Evolutionary conservation across 2,329 filamentous ascomycete genomes (phyloP), one percentile per base, ranked within the genome.

Genomic region (Chaetomiaceae sp.): DNA sequence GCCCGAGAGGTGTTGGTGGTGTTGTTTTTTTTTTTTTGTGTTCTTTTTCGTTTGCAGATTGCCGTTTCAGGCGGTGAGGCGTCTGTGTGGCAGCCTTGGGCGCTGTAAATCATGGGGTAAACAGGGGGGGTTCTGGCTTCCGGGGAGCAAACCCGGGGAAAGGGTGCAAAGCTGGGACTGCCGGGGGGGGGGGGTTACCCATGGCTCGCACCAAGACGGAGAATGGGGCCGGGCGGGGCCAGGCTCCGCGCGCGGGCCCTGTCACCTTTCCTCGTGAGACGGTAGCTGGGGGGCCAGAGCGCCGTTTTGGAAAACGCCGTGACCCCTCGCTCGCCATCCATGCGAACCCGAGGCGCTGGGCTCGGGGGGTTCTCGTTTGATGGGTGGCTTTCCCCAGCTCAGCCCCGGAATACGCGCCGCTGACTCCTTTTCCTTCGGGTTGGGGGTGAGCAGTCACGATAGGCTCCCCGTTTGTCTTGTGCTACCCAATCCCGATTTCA

Each of bases 211-310:
- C 50, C 42, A 54, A 48, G 52, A 21, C 38, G 51, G 51, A 46
- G 37, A 34, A 57, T 51, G 44, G 48, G 54, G 37, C 53, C 54
- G 48, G 46, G 48, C 48, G 53, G 42, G 37, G 47, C 16, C 21
- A 20, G 34, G 21, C 5, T 13, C 33, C n/a, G n/a, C n/a, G n/a
- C n/a, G n/a, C n/a, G 9, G 47, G 25, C 52, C 36, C 46, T 55
- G 42, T 40, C 43, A 13, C 38, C 14, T n/a, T 45, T 40, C 20
- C 20, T 10, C 3, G 33, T 5, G 21, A 27, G 23, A 48, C 25
- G 27, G 45, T 3, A 1, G 18, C 13, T 18, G 29, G 30, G 43
- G 25, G 18, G 13, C 8, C n/a, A 14, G n/a, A 9, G 30, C 30
- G 20, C 48, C 48, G 48, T 51, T 51, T 44, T 16, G 16, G 13